phyloP scores from a whole-genome alignment of 2,329 filamentous ascomycete species.

The Xylogone sp. region DNA sequence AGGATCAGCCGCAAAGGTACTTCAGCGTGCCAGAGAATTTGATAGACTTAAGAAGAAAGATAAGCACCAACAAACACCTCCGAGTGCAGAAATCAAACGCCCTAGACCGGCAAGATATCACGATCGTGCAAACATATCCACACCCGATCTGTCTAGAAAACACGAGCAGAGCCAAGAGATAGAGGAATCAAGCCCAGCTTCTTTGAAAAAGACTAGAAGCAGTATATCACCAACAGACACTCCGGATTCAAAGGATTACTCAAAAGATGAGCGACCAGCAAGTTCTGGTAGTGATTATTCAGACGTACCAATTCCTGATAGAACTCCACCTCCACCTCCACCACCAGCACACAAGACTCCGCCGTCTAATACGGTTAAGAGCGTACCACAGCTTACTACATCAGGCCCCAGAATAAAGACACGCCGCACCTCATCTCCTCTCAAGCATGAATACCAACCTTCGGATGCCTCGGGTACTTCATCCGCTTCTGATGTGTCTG shows the following conservation, averaged over 20 bases:
- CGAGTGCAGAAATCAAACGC: conserved; percentile 5
- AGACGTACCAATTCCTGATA: conserved; percentile 12
- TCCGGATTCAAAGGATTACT: background rate
- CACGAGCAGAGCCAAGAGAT: background rate
- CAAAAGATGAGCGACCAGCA: background rate
- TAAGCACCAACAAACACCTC: background rate
- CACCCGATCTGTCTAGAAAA: background rate
- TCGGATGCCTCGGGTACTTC: conserved; percentile 66
- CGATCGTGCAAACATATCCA: conserved; percentile 1
- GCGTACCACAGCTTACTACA: conserved; percentile 17
- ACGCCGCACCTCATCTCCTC: conserved; percentile 80
- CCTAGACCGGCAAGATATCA: conserved; percentile 14
- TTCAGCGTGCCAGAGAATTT: background rate
- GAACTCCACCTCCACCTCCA: conserved; percentile 16
- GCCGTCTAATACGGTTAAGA: conserved; percentile 38
- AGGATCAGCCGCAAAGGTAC: background rate
- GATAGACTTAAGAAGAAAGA: background rate
- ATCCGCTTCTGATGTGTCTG: conserved; percentile 55
- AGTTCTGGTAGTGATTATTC: background rate
- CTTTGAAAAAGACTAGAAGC: too few species aligned
- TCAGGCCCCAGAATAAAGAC: conserved; percentile 33
- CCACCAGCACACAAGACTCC: conserved; percentile 26
- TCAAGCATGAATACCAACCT: conserved; percentile 96
- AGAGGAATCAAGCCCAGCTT: background rate
- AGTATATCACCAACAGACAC: background rate